A percentile compares a stretch with the other conserved stretches of the same genome.
phyloP scores from a whole-genome alignment of 2,329 filamentous ascomycete species.

The Colletotrichum viniferum region DNA sequence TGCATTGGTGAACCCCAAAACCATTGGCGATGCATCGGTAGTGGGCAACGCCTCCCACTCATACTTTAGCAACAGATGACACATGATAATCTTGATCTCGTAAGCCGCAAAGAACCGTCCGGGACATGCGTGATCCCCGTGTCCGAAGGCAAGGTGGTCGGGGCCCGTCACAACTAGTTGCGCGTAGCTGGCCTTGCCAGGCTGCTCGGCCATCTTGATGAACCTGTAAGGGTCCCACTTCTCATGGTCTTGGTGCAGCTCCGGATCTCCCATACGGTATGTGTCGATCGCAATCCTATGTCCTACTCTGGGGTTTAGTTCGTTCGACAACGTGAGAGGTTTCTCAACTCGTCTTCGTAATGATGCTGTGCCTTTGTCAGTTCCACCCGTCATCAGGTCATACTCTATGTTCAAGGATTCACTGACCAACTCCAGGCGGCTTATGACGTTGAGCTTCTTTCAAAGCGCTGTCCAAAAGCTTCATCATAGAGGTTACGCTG shows the following conservation, averaged over 20 bases:
- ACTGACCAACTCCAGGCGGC: background rate
- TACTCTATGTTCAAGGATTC: background rate
- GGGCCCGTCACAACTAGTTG: background rate
- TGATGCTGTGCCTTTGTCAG: background rate
- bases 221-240: background rate
- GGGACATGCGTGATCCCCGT: background rate
- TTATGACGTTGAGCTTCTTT: background rate
- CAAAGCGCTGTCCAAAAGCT: background rate
- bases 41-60: background rate
- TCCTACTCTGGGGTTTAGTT: background rate
- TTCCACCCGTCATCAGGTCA: background rate
- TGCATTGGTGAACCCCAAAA: background rate
- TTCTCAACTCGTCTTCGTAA: background rate
- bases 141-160: background rate
- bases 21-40: background rate
- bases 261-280: background rate
- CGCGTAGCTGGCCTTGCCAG: background rate
- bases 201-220: background rate
- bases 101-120: background rate
- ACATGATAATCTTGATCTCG: background rate
- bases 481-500: no score
- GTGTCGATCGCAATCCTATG: background rate
- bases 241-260: background rate
- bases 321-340: background rate
- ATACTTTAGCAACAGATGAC: background rate